Evolutionary conservation across 2,329 filamentous ascomycete genomes (phyloP), one percentile per base, ranked within the genome.

Genomic region (Alternaria triticina): DNA sequence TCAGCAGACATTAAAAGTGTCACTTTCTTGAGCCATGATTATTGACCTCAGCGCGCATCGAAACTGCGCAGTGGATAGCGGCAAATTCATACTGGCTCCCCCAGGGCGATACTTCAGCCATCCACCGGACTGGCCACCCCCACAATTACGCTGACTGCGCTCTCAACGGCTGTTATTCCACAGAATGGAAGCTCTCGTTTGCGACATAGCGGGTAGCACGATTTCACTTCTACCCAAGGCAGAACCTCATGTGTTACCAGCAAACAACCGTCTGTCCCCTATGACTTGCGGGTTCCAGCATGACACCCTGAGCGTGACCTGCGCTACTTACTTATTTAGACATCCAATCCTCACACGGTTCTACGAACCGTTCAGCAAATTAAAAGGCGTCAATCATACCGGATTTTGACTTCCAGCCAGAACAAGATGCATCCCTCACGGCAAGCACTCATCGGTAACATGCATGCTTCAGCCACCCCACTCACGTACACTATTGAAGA

Each of bases 401-500:
- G 8, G 7, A 30, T 0, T 33, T 6, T 13, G 15, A 15, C 6
- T 33, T 10, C 3, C 7, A 15, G 12, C 8, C 20, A 15, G 17
- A 33, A 13, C 12, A 22, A 12, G 9, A 30, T 36, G 33, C 33
- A n/a, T 15, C 6, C n/a, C 11, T 2, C 12, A 22, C 12, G 47
- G n/a, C 36, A 33, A 17, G 27, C 20, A 33, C n/a, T 15, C 13
- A 33, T 12, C 1, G 27, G 47, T 22, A 20, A 7, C 13, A 30
- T 51, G 2, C 27, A 30, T 1, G 15, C 13, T 27, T 20, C 7
- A 22, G 27, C 17, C 4, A 51, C 27, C 7, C 27, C 30, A 22
- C 17, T 13, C 20, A 33, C 2, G 7, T 13, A 66, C 46, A 28
- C 54, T n/a, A 8, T 72, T 3, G 8, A 45, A 62, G 65, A 67